Evolutionary conservation across 2,329 filamentous ascomycete genomes (phyloP), one percentile per base, ranked within the genome.

Genomic region (Chaetomium sp.): DNA sequence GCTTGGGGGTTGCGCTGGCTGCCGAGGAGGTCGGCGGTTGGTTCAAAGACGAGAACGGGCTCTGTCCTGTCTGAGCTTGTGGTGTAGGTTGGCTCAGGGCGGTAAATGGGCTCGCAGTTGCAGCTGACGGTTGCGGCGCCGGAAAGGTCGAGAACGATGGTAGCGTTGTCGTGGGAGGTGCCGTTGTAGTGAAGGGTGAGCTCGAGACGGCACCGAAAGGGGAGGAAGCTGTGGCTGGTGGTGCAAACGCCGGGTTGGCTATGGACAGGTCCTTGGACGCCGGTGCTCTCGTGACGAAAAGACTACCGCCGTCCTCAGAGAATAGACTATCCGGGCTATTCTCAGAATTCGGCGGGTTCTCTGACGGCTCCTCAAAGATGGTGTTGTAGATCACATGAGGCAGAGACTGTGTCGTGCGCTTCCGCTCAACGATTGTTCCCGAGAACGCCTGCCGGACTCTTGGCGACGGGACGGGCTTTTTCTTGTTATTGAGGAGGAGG

Each of bases 361-460:
- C 53, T 33, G 66, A 19, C 4, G 68, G 33, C 35, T 79, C 76
- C 67, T 82, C 81, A 57, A 77, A 85, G 12, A 87, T 76, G 1
- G 84, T 87, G 38, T 77, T 75, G 69, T 85, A 83, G 33, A 89
- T 85, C 25, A 87, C 76, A 29, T 84, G 77, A 2, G 85, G 80
- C 2, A 89, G 76, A 12, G 83, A 75, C 55, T 78, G 79, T 12
- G 75, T 74, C 6, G 81, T 81, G 29, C 87, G 83, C 73, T 90
- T 90, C 57, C 77, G 78, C 74, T 89, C 87, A 8, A 90, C 87
- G 19, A 89, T 72, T 6, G 70, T 73, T 12, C 78, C 76, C 1
- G 87, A 89, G 67, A 84, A 86, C 19, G 82, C 76, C 68, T 89
- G 86, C 33, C 79, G 79, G 4, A 86, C 74, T 57, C 82, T 79